These are phyloP conservation scores for Lachancea cidri DNA, from an alignment of 805 yeast species.

Conservation along the genomic window DNA sequence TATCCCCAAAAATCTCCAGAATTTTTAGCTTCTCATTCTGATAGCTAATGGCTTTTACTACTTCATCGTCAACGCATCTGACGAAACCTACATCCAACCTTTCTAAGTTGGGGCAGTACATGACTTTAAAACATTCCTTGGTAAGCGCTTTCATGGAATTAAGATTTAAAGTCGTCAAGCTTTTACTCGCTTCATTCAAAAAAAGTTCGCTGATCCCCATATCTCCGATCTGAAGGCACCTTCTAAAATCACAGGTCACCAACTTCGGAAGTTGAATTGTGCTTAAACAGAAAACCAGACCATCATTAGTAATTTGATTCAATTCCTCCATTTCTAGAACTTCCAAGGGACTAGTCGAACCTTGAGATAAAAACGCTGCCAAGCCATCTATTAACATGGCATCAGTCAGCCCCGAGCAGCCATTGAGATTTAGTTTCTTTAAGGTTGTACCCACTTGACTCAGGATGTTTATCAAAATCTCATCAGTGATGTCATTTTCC, in stretches of 20 bases:
- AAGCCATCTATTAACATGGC: slow-evolving; percentile 51
- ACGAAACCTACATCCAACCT: slow-evolving; percentile 77
- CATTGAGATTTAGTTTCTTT: slow-evolving; percentile 56
- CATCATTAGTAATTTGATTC: slow-evolving; percentile 65
- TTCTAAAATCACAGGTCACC: slow-evolving; percentile 51
- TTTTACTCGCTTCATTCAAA: slow-evolving; percentile 50
- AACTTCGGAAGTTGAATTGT: slow-evolving; percentile 49
- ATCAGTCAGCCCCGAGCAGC: slow-evolving; percentile 72
- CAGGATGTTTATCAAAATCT: slow-evolving; percentile 54
- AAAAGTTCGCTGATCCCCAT: slow-evolving; percentile 54
- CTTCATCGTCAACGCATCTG: slow-evolving; percentile 64
- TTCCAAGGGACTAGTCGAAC: slow-evolving; percentile 35
- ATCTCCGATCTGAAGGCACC: slow-evolving; percentile 65
- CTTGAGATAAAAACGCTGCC: slow-evolving; percentile 48
- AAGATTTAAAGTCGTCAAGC: slow-evolving; percentile 64
- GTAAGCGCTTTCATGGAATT: slow-evolving; percentile 67
- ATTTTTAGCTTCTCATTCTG: slow-evolving; percentile 58
- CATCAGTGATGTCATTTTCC: slow-evolving; percentile 65
- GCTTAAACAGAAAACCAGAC: slow-evolving; percentile 52
- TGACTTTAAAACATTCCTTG: slow-evolving; percentile 43
- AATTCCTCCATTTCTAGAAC: slow-evolving; percentile 53
- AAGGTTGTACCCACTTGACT: slow-evolving; percentile 60
- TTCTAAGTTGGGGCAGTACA: slow-evolving; percentile 55
- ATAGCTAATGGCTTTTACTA: slow-evolving; percentile 50
- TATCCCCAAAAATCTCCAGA: slow-evolving; percentile 78